Evolutionary conservation across 2,329 filamentous ascomycete genomes (phyloP), one percentile per base, ranked within the genome.

Genomic region (Exophiala xenobiotica): DNA sequence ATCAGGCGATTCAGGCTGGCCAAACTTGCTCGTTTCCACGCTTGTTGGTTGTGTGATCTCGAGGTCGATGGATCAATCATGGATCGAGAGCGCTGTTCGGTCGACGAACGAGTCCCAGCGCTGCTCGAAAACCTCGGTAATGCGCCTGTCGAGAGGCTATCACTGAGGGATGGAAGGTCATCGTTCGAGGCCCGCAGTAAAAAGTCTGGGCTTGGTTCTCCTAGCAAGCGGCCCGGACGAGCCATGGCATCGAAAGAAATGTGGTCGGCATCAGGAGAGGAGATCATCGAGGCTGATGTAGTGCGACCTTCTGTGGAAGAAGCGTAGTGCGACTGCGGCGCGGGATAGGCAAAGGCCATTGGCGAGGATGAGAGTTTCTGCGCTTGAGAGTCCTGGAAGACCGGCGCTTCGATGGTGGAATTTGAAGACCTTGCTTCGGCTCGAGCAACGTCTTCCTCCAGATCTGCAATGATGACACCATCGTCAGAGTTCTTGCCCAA

Each of bases 141-240:
- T 19, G 68, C 69, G 43, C 71, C 73, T 20, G 72, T 76, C 1
- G 74, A 77, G 33, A 73, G 68, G 58, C 73, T 76, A 60, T 74
- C 76, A 20, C 71, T 76, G 24, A 77, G 63, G 20, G 74, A 77
- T 12, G 74, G 74, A 3, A 77, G 72, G 66, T 77, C 74, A 37
- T 77, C 74, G 35, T 70, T 65, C 1, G 74, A 77, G 27, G 65
- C 66, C 33, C 73, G 71, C 26, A 67, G 65, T 11, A 58, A 33
- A 51, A 66, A 65, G 12, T 73, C 70, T 43, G 67, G 63, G 37
- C 51, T 60, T 9, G 53, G 45, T 35, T 74, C 68, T 37, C 66
- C 58, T 5, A 63, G 57, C 12, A 62, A 61, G 65, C 66, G 57
- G 64, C 68, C 24, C 68, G 70, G 67, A 12, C 72, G 73, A 37